Evolutionary conservation across 1,284 basidiomycete genomes (phyloP), one percentile per base, ranked within the genome.

Genomic region (Ganoderma sinense): DNA sequence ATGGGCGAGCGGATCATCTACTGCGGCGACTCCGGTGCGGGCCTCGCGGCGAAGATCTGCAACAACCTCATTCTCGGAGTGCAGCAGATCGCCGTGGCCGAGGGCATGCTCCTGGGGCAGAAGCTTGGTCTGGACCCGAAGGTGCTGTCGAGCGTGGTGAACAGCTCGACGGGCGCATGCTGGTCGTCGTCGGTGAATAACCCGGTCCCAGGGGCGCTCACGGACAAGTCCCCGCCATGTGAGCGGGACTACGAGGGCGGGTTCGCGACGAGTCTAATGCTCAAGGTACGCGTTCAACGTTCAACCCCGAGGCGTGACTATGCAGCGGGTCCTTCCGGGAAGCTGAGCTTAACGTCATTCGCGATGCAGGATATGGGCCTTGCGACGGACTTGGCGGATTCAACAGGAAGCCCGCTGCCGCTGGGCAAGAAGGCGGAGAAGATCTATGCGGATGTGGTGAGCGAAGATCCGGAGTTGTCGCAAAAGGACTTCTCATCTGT

Each of bases 151-250:
- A 86, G 88, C 5, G 94, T 97, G 4, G 90, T 97, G 75, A 95
- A 95, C 78, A 94, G 88, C 77, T 94, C 93, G 65, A 96, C 94
- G 0, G 93, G 94, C 16, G 84, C 84, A 29, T 96, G 94, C 79
- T 97, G 95, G 95, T 85, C 94, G 10, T 90, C 89, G 59, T 91
- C 92, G 23, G 88, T 93, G 64, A 97, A 97, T 83, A 97, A 97
- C 77, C 96, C 96, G 3, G 94, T 95, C 40, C 93, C 91, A 11
- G 86, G 85, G 18, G 91, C 95, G 14, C 80, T 96, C 63, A 86
- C 88, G 11, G 90, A 86, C 65, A 89, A 91, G 78, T 87, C 88
- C 7, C 92, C 95, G 8, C 96, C 96, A 0, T 95, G 94, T 74
- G 94, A 95, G 79, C 85, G 92, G 29, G 88, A 91, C 62, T 97